phyloP scores from a whole-genome alignment of 352 stramenopile genomes.

The Phytophthora palmivora region DNA sequence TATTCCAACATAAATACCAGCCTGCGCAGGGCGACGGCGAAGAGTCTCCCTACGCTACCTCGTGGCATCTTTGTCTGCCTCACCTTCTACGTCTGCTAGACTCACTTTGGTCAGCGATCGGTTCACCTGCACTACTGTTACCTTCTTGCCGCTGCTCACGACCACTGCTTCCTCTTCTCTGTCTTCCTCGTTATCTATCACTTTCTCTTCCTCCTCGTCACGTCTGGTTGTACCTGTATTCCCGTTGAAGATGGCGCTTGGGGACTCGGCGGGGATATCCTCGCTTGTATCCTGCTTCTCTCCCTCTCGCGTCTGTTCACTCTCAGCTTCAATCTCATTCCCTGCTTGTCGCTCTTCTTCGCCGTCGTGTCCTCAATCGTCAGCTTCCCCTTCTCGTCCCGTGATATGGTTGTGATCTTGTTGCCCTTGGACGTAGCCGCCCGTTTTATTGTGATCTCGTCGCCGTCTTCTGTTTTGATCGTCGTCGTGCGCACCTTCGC shows the following conservation, averaged over 20 bases:
- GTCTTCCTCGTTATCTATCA: background rate
- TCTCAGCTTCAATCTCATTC: background rate
- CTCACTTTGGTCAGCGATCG: constrained; percentile 50
- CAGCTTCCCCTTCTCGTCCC: constrained; percentile 76
- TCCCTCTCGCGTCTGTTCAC: constrained; percentile 8
- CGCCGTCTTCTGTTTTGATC: constrained; percentile 78
- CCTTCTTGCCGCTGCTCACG: constrained; percentile 43
- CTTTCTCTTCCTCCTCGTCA: constrained; percentile 21
- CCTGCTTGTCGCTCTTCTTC: constrained; percentile 15
- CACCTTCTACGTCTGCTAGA: constrained; percentile 34
- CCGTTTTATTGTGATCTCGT: constrained; percentile 85
- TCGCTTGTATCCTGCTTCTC: constrained; percentile 24
- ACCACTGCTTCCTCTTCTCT: constrained; percentile 37
- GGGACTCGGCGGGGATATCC: constrained; percentile 43
- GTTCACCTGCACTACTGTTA: constrained; percentile 57
- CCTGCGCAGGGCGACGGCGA: constrained; percentile 9
- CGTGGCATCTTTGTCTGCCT: constrained; percentile 13
- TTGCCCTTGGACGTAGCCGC: constrained; percentile 59
- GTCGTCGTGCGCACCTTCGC: constrained; percentile 61
- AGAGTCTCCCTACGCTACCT: constrained; percentile 22
- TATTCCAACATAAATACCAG: constrained; percentile 34
- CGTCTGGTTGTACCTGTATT: constrained; percentile 12
- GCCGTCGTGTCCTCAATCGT: constrained; percentile 62
- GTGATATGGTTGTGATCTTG: constrained; percentile 76
- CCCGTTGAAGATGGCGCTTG: constrained; percentile 19